These are phyloP conservation scores for Cephalotrichum gorgonifer DNA, from an alignment of 2,329 filamentous ascomycete genomes.

Conservation along the genomic window DNA sequence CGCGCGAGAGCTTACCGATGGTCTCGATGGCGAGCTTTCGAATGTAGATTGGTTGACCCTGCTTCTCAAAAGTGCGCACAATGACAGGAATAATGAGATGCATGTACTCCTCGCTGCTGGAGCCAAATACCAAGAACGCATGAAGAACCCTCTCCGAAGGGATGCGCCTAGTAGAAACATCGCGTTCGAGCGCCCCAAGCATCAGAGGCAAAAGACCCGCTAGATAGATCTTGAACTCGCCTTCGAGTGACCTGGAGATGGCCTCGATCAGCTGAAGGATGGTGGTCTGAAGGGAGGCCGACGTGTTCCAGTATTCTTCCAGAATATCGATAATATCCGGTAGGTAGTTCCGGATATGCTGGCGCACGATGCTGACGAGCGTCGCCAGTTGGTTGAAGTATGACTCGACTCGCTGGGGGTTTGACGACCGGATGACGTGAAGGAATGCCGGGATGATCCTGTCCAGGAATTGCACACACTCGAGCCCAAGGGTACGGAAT, in stretches of 20 bases:
- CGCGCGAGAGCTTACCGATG: slow-evolving; percentile 83
- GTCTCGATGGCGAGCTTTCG: slow-evolving; percentile 89
- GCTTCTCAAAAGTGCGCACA: slow-evolving; percentile 86
- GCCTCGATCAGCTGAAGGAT: slow-evolving; percentile 89
- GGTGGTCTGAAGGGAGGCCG: slow-evolving; percentile 73
- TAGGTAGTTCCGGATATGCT: slow-evolving; percentile 89
- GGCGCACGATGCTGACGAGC: slow-evolving; percentile 86
- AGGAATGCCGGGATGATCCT: slow-evolving; percentile 94
- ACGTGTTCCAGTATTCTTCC: slow-evolving; percentile 81
- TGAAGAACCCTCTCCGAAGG: slow-evolving; percentile 88
- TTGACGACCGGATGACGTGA: slow-evolving; percentile 73
- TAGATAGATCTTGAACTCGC: slow-evolving; percentile 95
- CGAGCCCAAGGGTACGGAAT: slow-evolving; percentile 89
- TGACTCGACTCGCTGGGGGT: slow-evolving; percentile 70
- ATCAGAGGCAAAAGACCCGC: slow-evolving; percentile 83
- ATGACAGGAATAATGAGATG: slow-evolving; percentile 95
- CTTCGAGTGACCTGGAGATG: slow-evolving; percentile 85
- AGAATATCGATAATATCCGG: slow-evolving; percentile 78
- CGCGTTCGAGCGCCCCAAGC: slow-evolving; percentile 87
- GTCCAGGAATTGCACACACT: slow-evolving; percentile 89
- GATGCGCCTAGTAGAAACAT: slow-evolving; percentile 61
- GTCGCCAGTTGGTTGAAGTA: slow-evolving; percentile 97
- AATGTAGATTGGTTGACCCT: slow-evolving; percentile 67
- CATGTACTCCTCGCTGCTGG: slow-evolving; percentile 97
- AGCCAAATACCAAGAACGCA: slow-evolving; percentile 90